phyloP scores from a whole-genome alignment of 2,329 filamentous ascomycete species.

The Hypoxylon sp. region DNA sequence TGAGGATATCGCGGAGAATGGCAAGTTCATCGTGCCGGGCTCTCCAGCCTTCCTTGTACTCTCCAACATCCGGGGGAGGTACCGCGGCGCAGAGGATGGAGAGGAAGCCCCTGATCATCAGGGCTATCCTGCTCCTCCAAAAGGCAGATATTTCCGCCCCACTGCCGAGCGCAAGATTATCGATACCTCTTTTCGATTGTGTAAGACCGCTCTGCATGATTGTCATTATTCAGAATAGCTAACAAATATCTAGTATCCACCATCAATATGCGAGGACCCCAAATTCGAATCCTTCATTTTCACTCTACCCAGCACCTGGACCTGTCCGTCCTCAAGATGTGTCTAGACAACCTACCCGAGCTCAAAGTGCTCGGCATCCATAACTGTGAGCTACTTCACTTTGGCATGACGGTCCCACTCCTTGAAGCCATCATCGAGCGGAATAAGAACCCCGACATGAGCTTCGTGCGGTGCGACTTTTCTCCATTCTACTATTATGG shows the following conservation, averaged over 20 bases:
- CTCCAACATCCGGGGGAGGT: conserved; percentile 8
- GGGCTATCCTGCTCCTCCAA: conserved; percentile 15
- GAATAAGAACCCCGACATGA: conserved; percentile 24
- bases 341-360: conserved; percentile 40
- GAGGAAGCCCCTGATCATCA: not conserved
- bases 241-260: conserved; percentile 23
- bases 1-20: not conserved
- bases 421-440: conserved; percentile 37
- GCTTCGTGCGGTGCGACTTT: conserved; percentile 31
- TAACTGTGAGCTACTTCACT: conserved; percentile 51
- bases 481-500: conserved; percentile 46
- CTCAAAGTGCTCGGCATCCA: conserved; percentile 47
- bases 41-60: conserved; percentile 9
- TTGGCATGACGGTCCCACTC: conserved; percentile 41
- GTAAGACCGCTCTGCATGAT: conserved; percentile 11
- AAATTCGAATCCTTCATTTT: conserved; percentile 45
- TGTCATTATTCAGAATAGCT: not conserved
- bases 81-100: not conserved
- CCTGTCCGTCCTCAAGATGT: conserved; percentile 32
- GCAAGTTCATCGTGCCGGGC: not conserved
- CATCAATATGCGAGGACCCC: conserved; percentile 30
- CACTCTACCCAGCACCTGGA: conserved; percentile 50
- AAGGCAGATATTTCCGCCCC: not conserved
- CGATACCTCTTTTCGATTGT: conserved; percentile 3
- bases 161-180: not conserved